Evolutionary conservation across 2,329 filamentous ascomycete genomes (phyloP), one percentile per base, ranked within the genome.

Genomic region (Fusarium armeniacum): DNA sequence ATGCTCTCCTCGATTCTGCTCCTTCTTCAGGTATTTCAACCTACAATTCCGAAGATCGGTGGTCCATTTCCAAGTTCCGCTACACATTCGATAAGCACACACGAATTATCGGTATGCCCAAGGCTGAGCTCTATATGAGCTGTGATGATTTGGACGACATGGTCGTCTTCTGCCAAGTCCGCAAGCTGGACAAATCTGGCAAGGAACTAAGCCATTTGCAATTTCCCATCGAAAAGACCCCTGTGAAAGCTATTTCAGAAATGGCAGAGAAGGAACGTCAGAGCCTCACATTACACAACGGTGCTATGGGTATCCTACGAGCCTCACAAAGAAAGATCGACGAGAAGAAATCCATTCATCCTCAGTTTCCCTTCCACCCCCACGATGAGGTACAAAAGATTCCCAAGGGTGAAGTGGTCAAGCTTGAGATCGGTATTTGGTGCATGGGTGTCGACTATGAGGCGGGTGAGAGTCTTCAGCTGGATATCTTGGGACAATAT

Each of bases 71-170:
- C 16, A 70, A 70, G 24, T 70, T 70, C 33, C 32, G 58, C 18
- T 30, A 70, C 49, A 67, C 50, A 3, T 70, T 70, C 9, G n/a
- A 43, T 5, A 59, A 67, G 24, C 57, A 65, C 6, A 38, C 67
- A 4, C 54, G 67, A 0, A 58, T 70, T 2, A 50, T 70, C 0
- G 67, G 67, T 9, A 57, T 70, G 20, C 67, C 67, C 1, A 70
- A 70, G 22, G 62, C 54, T 7, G 67, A 70, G 9, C 44, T 70
- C 0, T 70, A 70, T 24, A 67, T 70, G 67, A 70, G 67, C 20
- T 68, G 70, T 2, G 59, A 69, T 12, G 70, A 59, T 6, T 33
- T 59, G 24, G 59, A 64, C 1, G 61, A 64, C 1, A 65, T 64
- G 61, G 59, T 64, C 3, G 38, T 64, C 1, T 64, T 64, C 22